Percentiles rank a stretch among this genome's conserved stretches.
phyloP scores from a whole-genome alignment of 805 yeast species.

The Tetrapisispora arboricola region DNA sequence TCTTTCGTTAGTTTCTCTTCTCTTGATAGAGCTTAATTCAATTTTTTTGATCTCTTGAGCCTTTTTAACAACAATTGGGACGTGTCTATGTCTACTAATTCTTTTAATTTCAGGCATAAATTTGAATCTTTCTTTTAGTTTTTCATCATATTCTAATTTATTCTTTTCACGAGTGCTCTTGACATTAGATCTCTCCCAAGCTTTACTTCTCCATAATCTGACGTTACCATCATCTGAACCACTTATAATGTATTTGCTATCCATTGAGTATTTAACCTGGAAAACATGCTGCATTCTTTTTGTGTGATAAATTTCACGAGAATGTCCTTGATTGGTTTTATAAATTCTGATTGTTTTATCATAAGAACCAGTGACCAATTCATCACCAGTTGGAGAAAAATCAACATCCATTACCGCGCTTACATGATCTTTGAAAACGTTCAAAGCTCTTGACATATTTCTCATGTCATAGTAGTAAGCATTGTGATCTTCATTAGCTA shows the following conservation, averaged over 20 bases:
- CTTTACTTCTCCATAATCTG: conserved; percentile 83
- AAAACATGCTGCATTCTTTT: conserved; percentile 96
- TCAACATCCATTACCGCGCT: conserved; percentile 92
- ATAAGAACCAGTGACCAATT: conserved; percentile 88
- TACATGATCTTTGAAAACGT: conserved; percentile 90
- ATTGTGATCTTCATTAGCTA: conserved; percentile 91
- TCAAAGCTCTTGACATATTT: conserved; percentile 67
- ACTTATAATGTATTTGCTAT: conserved; percentile 71
- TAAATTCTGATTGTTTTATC: conserved; percentile 85
- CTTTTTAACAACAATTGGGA: conserved; percentile 78
- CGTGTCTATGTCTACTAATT: conserved; percentile 84
- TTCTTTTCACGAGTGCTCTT: conserved; percentile 71
- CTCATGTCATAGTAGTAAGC: conserved; percentile 95
- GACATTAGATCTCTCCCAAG: conserved; percentile 74
- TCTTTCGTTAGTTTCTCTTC: conserved; percentile 75
- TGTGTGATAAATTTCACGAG: conserved; percentile 91
- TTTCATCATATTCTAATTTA: conserved; percentile 82
- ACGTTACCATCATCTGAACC: conserved; percentile 97
- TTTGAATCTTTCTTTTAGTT: conserved; percentile 83
- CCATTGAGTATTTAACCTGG: conserved; percentile 77
- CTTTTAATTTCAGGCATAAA: conserved; percentile 94
- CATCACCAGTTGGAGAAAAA: conserved; percentile 95
- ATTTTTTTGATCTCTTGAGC: conserved; percentile 76
- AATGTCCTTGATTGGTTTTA: conserved; percentile 72
- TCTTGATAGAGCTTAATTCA: conserved; percentile 64